Base-by-base conservation (phyloP, 202 grass and related monocot species). In the Cymbopogon flexuosus region DNA sequence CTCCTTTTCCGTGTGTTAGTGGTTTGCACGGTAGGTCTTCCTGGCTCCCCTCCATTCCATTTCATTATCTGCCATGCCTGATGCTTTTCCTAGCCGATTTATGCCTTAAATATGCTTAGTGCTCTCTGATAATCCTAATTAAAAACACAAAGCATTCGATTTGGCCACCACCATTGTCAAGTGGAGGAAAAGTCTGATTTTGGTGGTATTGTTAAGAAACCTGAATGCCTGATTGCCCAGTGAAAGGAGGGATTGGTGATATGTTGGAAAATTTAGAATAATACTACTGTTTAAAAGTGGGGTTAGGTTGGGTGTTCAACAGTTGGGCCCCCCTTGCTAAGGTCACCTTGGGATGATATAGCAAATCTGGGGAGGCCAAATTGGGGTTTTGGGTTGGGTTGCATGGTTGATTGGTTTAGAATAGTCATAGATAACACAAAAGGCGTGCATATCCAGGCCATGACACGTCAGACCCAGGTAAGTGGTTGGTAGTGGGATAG, bases 401-500 rank as follows among this genome's bases (percentile, higher is more conserved):
- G 68, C 41, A 45, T 86, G 16, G 69, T 45, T 65, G 75, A 86
- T 86, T 86, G 58, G 21, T 57, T 83, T 90, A 86, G 76, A 83
- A 70, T 90, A 86, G 56, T 59, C 21, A 59, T 24, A 59, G 56
- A 59, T 21, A 59, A 83, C 79, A 65, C 63, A 80, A 83, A 86
- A 86, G 79, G 56, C 46, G 84, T 83, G 35, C 84, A 58, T 79
- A 86, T 80, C 79, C 79, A 83, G 80, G 80, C 75, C 84, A 86
- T 83, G 79, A 79, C 88, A 90, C 75, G 88, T 86, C 75, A 90
- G 88, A 79, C 79, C 79, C 79, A 90, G 75, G 69, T 89, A 70
- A 83, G 79, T 85, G 68, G 88, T 90, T 83, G 88, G 69, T 83
- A 90, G 84, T 90, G 87, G 88, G 84, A 90, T 86, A 90, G 88